Evolutionary conservation across 208 protist species (phyloP).

Genomic region (Borovskyia barvae): DNA sequence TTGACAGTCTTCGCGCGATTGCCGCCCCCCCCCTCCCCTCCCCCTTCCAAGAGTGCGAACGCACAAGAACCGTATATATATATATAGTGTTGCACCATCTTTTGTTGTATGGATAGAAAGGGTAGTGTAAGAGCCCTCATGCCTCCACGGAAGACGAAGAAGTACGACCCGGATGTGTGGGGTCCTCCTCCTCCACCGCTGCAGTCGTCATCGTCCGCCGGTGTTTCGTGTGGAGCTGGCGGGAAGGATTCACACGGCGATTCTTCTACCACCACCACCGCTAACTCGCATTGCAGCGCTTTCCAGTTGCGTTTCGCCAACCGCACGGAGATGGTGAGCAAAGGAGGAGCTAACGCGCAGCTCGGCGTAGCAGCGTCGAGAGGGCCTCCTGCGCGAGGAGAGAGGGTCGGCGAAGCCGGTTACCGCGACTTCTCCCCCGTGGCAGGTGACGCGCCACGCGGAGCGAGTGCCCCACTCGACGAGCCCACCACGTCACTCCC

Average conservation of each 20-base stretch:
- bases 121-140: neutral
- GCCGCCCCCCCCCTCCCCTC: too few relatives aligned
- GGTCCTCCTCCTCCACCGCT: conserved; percentile 40
- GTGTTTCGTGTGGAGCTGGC: neutral
- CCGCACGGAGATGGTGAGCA: conserved; percentile 47
- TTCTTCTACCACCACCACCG: neutral
- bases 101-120: neutral
- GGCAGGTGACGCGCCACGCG: too few relatives aligned
- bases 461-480: too few relatives aligned
- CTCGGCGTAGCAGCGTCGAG: conserved; percentile 10
- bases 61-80: neutral
- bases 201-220: neutral
- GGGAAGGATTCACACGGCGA: neutral
- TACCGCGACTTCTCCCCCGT: too few relatives aligned
- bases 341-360: conserved; percentile 52
- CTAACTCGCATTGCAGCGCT: conserved; percentile 8
- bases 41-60: too few relatives aligned
- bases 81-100: neutral
- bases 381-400: too few relatives aligned
- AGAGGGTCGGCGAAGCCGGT: too few relatives aligned
- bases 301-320: conserved; percentile 74
- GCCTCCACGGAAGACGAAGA: conserved; percentile 16
- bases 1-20: too few relatives aligned
- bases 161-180: conserved; percentile 74
- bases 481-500: too few relatives aligned